These are phyloP conservation scores for Areca catechu DNA, from an alignment of 176 grass and related monocot genomes.

Conservation along the genomic window DNA sequence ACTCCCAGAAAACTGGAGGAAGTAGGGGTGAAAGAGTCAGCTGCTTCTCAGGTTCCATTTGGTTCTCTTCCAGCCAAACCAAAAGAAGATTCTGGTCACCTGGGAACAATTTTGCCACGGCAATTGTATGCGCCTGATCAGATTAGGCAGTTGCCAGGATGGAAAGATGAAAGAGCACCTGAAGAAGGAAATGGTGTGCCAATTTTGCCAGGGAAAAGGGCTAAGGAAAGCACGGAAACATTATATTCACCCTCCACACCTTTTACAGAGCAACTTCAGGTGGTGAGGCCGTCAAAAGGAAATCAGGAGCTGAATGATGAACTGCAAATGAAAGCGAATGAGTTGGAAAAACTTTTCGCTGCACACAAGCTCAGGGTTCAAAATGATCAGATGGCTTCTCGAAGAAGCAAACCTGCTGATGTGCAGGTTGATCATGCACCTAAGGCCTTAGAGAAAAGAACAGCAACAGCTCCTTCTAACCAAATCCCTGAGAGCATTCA, in stretches of 20 bases:
- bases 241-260: neutral
- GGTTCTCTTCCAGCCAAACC: slow-evolving; percentile 13
- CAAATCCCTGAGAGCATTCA: slow-evolving; percentile 31
- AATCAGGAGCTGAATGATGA: slow-evolving; percentile 68
- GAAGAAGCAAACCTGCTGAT: slow-evolving; percentile 51
- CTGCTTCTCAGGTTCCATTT: slow-evolving; percentile 20
- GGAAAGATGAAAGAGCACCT: slow-evolving; percentile 12
- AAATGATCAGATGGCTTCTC: slow-evolving; percentile 34
- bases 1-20: slow-evolving; percentile 34
- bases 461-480: slow-evolving; percentile 27
- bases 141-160: slow-evolving; percentile 28
- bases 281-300: slow-evolving; percentile 40
- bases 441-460: slow-evolving; percentile 35
- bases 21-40: slow-evolving; percentile 22
- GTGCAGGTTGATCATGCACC: slow-evolving; percentile 37
- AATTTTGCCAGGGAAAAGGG: slow-evolving; percentile 1
- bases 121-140: slow-evolving; percentile 33
- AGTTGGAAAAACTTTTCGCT: slow-evolving; percentile 88
- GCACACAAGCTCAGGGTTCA: slow-evolving; percentile 56
- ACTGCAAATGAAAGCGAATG: slow-evolving; percentile 81
- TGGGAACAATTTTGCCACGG: slow-evolving; percentile 34
- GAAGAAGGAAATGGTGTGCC: slow-evolving; percentile 23
- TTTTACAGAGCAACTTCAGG: slow-evolving; percentile 27
- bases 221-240: slow-evolving; percentile 6
- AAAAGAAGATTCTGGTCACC: slow-evolving; percentile 24